Evolutionary conservation across 176 grass and related monocot species (phyloP), one percentile per base, ranked within the genome.

Genomic region (Cenchrus americanus): DNA sequence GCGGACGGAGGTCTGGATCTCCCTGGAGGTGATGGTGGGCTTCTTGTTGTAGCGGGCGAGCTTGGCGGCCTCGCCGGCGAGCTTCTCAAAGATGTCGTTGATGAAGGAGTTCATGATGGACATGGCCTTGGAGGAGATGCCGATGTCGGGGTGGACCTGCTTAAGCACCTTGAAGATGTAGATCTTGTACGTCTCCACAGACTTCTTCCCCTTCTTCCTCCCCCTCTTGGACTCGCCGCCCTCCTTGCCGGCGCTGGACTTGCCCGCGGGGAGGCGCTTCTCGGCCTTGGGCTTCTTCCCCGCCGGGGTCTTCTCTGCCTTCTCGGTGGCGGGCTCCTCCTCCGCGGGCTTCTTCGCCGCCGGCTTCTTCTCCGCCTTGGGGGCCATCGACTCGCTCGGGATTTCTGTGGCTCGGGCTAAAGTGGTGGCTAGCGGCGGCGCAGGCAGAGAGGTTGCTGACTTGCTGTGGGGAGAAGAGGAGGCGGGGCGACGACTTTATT

Each of bases 31-130:
- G 85, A 93, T 79, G 78, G 91, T 90, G 27, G 91, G 87, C 82
- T 88, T 91, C 86, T 90, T 90, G 84, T 90, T 90, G 80, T 90
- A 90, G 11, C 80, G n/a, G 0, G 84, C 84, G 7, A 90, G 89
- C 62, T 75, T 75, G 32, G 84, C 80, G 1, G 92, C 18, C 89
- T 94, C 92, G 1, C 4, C 78, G 46, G 89, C 92, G 17, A 94
- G 82, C 82, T 94, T 94, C 89, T 94, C 92, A 50, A 94, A 94
- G 87, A 94, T 94, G 69, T 94, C 89, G 69, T 92, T 94, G 89
- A 94, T 92, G 78, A 92, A 94, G 58, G 89, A 94, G 85, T 94
- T 94, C 92, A 94, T 94, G 87, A 92, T 94, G 78, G 86, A 85
- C 92, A 94, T 94, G 82, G 92, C 89, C 92, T 94, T 94, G 85